Base-by-base conservation (phyloP, 2,329 filamentous ascomycete genomes). In the Acrocalymma vagum region DNA sequence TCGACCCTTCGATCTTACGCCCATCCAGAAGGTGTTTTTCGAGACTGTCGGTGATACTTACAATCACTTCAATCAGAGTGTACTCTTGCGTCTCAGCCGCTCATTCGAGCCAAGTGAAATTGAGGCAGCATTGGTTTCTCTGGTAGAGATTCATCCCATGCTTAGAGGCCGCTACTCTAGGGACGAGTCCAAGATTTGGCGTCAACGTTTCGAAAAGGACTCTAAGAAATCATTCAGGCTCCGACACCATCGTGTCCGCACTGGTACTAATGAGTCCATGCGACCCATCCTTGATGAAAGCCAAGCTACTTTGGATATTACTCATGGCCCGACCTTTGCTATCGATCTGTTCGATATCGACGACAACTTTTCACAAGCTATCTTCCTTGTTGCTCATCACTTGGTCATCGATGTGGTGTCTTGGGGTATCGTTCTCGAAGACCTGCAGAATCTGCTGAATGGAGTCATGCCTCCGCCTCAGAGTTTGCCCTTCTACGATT, bases 281-380 rank as follows among this genome's bases (percentile, higher is more conserved):
- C 44, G 40, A 10, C 39, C 55, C 1, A 49, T 61, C 10, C 44
- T 71, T 9, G 58, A 65, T 29, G 41, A 62, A 8, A 65, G 49
- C 25, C 63, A 71, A 38, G 49, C 56, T 0, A 58, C 59, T 3
- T 46, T 72, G 6, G 49, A 71, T 25, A 62, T 72, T 22, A 45
- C 53, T 6, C 40, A 50, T 15, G 70, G 70, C 1, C 70, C 75
- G 1, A 50, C 75, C 0, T 55, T 78, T 21, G 70, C 70, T 0
- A 62, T 72, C 3, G 72, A 77, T 36, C 45, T 77, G 8, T 72
- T 77, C 42, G 48, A 67, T 5, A 42, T 71, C 3, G 47, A 69
- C 24, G 62, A 63, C 1, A 52, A 57, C 11, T 55, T 61, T 42
- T 69, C 36, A 37, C 72, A 49, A 10, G 53, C 56, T 44, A 71